A percentile compares a stretch with the other conserved stretches of the same genome.
Evolutionary conservation across 1,284 basidiomycete species (phyloP).

Genomic region (Fomitopsis pinicola): DNA sequence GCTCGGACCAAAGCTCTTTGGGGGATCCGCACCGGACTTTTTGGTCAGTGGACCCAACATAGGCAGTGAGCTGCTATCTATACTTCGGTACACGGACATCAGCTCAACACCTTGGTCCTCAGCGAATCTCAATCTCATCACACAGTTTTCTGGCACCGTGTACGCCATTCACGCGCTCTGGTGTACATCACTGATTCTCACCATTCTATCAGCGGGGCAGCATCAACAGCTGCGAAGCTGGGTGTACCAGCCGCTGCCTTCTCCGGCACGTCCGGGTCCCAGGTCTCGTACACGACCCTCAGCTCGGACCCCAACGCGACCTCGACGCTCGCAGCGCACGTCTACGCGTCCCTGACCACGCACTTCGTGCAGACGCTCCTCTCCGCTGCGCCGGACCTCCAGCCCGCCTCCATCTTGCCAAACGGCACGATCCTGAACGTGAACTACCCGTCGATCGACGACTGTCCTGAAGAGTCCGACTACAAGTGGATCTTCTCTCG

Average conservation of each 20-base stretch:
- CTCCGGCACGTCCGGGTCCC: constrained; percentile 37
- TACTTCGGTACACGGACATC: not conserved
- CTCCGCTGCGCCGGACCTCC: constrained; percentile 3
- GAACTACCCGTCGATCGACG: constrained; percentile 43
- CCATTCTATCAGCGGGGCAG: constrained; percentile 37
- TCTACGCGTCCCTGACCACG: constrained; percentile 40
- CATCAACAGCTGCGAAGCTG: constrained; percentile 39
- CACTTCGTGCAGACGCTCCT: constrained; percentile 38
- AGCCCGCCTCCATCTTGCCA: constrained; percentile 33
- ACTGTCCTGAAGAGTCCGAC: constrained; percentile 32
- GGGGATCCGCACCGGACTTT: constrained; percentile 37
- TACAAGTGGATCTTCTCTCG: constrained; percentile 46
- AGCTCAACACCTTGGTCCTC: not conserved
- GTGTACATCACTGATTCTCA: not conserved
- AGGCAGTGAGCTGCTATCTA: constrained; percentile 11
- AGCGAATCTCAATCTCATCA: constrained; percentile 16
- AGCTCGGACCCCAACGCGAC: constrained; percentile 26
- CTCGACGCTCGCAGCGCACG: constrained; percentile 34
- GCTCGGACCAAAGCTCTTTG: constrained; percentile 39
- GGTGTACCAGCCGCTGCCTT: constrained; percentile 49
- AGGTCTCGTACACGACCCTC: constrained; percentile 46
- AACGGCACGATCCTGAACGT: constrained; percentile 42
- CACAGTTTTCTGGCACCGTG: constrained; percentile 19
- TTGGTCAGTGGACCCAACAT: constrained; percentile 35
- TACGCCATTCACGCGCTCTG: constrained; percentile 1